Conservation (phyloP, 192 early-diverging fungal species). For the Coemansia erecta region DNA sequence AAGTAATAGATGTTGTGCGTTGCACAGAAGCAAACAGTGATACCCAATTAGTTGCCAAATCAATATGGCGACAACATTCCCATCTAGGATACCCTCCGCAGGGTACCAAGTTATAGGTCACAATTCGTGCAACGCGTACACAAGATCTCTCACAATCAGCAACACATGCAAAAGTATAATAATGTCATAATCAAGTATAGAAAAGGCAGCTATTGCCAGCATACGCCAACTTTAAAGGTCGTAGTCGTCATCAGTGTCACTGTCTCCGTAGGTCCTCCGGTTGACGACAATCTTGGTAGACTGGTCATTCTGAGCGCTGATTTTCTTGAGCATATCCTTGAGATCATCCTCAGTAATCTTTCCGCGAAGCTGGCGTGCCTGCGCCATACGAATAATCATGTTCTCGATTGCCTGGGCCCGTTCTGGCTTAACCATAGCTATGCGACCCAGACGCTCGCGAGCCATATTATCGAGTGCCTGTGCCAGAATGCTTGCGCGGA, state of each 20-base stretch:
- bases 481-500: constrained; percentile 72
- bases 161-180: constrained; percentile 1
- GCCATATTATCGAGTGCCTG: constrained; percentile 82
- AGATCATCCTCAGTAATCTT: constrained; percentile 84
- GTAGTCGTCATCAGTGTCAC: constrained; percentile 34
- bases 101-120: too few species aligned
- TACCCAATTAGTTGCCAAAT: not conserved
- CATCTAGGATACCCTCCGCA: too few species aligned
- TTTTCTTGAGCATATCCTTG: constrained; percentile 79
- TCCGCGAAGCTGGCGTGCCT: constrained; percentile 73
- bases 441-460: constrained; percentile 81
- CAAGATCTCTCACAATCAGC: too few species aligned
- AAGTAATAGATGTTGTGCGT: not conserved
- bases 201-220: not conserved
- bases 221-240: constrained; percentile 11
- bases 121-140: too few species aligned
- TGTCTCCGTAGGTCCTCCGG: constrained; percentile 17
- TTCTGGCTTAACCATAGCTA: constrained; percentile 86
- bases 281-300: constrained; percentile 34
- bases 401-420: constrained; percentile 88
- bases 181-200: not conserved
- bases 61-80: not conserved
- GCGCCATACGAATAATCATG: constrained; percentile 87
- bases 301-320: constrained; percentile 59
- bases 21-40: not conserved